Evolutionary conservation across 2,329 filamentous ascomycete species (phyloP).

Genomic region (Monilinia aucupariae): DNA sequence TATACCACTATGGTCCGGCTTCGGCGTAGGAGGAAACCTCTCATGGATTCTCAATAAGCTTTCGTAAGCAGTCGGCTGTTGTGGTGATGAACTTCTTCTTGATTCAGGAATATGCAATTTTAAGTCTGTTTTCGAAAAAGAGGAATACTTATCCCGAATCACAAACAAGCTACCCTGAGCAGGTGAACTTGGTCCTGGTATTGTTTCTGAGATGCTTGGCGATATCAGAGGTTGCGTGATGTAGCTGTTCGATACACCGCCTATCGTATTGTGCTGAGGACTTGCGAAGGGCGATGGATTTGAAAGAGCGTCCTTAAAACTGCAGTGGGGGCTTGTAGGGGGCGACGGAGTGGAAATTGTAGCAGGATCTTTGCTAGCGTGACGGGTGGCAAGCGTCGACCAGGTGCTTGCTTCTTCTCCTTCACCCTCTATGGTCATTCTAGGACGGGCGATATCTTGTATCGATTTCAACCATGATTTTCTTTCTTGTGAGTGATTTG

Average conservation of each 20-base stretch:
- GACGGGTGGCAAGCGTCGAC: neutral
- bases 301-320: neutral
- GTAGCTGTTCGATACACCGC: neutral
- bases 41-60: constrained; percentile 10
- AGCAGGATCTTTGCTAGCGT: neutral
- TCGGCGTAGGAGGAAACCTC: constrained; percentile 14
- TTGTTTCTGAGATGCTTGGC: neutral
- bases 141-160: neutral
- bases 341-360: neutral
- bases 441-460: neutral
- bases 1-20: constrained; percentile 19
- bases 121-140: neutral
- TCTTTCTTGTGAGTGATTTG: constrained; percentile 16
- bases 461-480: constrained; percentile 1
- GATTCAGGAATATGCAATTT: neutral
- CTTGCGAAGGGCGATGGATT: neutral
- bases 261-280: neutral
- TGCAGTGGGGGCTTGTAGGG: neutral
- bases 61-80: neutral
- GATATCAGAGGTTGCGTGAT: neutral
- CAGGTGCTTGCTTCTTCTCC: neutral
- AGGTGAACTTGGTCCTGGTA: neutral
- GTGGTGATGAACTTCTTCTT: neutral
- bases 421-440: neutral
- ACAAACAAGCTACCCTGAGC: constrained; percentile 5